Percentiles rank a stretch among this genome's conserved stretches.
phyloP scores from a whole-genome alignment of 1,284 basidiomycete genomes.

The Papiliotrema terrestris region DNA sequence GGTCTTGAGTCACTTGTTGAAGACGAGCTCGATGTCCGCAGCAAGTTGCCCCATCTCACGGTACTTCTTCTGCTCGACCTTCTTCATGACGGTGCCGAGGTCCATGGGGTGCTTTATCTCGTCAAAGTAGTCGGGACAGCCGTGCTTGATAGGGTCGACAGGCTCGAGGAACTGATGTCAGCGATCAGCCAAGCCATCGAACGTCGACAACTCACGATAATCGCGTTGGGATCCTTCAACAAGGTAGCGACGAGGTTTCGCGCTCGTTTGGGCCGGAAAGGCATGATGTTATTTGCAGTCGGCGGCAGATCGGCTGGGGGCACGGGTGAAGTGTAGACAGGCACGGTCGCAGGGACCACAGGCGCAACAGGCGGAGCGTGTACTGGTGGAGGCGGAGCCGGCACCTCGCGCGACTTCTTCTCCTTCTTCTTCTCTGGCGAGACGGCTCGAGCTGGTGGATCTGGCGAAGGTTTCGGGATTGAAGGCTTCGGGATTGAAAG shows the following conservation, averaged over 20 bases:
- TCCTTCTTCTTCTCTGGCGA: slow-evolving; percentile 12
- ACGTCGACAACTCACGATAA: slow-evolving; percentile 51
- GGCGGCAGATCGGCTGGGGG: slow-evolving; percentile 30
- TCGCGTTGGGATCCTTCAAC: slow-evolving; percentile 64
- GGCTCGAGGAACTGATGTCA: slow-evolving; percentile 63
- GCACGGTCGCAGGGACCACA: neutral
- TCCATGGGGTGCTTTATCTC: slow-evolving; percentile 96
- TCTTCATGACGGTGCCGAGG: slow-evolving; percentile 75
- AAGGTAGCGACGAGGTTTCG: slow-evolving; percentile 66
- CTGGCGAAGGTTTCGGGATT: slow-evolving; percentile 1
- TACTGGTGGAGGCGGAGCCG: slow-evolving; percentile 1
- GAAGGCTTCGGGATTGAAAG: slow-evolving; percentile 26
- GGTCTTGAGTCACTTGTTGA: slow-evolving; percentile 62
- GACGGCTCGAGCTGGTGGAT: neutral
- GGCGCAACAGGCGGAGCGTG: neutral
- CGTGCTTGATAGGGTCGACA: slow-evolving; percentile 78
- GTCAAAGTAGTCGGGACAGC: slow-evolving; percentile 86
- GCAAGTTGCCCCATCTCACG: slow-evolving; percentile 75
- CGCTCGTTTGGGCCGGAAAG: slow-evolving; percentile 74
- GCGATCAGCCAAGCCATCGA: neutral
- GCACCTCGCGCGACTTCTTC: slow-evolving; percentile 1
- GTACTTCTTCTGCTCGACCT: slow-evolving; percentile 65
- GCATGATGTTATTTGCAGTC: slow-evolving; percentile 32
- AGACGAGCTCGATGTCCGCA: slow-evolving; percentile 76
- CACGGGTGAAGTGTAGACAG: slow-evolving; percentile 33